These are phyloP conservation scores for Cryptococcus sp. DNA, from an alignment of 1,284 basidiomycete species.

Conservation along the genomic window DNA sequence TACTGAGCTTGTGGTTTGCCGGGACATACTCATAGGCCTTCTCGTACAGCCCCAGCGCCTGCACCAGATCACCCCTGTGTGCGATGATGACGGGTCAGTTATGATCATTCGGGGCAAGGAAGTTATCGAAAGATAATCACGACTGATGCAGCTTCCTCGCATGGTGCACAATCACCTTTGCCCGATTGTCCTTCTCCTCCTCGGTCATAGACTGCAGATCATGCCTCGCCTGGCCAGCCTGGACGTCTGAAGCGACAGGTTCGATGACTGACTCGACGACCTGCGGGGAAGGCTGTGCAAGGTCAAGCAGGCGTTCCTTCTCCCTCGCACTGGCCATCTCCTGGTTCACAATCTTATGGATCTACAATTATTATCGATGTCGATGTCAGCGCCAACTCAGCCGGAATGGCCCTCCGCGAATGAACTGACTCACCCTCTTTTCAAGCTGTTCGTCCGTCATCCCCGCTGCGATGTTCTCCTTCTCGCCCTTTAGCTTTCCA, in stretches of 20 bases:
- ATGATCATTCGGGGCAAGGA: not conserved
- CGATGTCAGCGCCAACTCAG: no score
- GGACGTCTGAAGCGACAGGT: no score
- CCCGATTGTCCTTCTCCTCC: slow-evolving; percentile 21
- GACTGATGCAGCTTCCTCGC: slow-evolving; percentile 22
- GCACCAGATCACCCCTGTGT: slow-evolving; percentile 18
- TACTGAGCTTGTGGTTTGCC: slow-evolving; percentile 13
- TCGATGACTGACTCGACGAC: not conserved
- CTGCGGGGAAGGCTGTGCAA: not conserved
- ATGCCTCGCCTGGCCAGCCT: no score
- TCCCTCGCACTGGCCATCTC: slow-evolving; percentile 5
- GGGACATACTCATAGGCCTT: slow-evolving; percentile 21
- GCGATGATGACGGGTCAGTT: no score
- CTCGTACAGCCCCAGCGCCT: slow-evolving; percentile 23
- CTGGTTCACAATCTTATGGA: slow-evolving; percentile 15
- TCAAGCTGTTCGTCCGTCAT: slow-evolving; percentile 12
- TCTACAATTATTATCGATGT: slow-evolving; percentile 1
- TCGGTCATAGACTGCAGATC: not conserved
- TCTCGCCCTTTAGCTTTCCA: not conserved
- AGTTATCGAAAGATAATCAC: slow-evolving; percentile 1
- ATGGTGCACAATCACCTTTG: slow-evolving; percentile 20
- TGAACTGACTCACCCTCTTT: slow-evolving; percentile 7
- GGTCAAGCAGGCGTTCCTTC: not conserved
- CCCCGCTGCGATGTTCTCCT: not conserved
- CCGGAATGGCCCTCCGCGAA: not conserved